A percentile compares a stretch with the other conserved stretches of the same genome.
These are phyloP conservation scores for Powellomyces hirtus DNA, from an alignment of 192 early-diverging fungal genomes.

Conservation along the genomic window DNA sequence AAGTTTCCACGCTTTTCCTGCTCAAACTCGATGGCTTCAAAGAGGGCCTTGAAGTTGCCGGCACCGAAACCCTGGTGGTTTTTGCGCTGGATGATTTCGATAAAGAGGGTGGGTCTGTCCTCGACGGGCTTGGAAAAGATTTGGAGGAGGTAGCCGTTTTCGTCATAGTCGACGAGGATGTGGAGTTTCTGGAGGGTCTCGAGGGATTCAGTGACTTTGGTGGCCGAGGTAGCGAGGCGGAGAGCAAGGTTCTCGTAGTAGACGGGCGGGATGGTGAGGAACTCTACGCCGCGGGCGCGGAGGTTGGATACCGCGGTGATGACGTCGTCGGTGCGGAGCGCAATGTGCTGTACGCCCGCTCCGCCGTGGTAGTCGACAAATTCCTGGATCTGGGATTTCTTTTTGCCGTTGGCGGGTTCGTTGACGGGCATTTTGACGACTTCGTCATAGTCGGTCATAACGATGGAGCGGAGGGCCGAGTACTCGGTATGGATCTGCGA, in stretches of 20 bases:
- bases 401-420: slow-evolving; percentile 89
- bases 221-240: slow-evolving; percentile 66
- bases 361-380: slow-evolving; percentile 81
- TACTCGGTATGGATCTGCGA: slow-evolving; percentile 93
- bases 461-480: slow-evolving; percentile 88
- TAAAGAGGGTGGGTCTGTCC: slow-evolving; percentile 94
- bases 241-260: slow-evolving; percentile 87
- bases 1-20: slow-evolving; percentile 78
- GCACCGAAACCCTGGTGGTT: slow-evolving; percentile 89
- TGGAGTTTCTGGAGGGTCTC: slow-evolving; percentile 77
- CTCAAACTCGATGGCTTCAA: slow-evolving; percentile 93
- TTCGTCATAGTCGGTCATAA: slow-evolving; percentile 92
- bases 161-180: slow-evolving; percentile 96
- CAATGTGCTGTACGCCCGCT: slow-evolving; percentile 78
- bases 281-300: slow-evolving; percentile 83
- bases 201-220: slow-evolving; percentile 79
- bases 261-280: slow-evolving; percentile 75
- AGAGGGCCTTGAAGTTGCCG: slow-evolving; percentile 97
- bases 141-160: slow-evolving; percentile 89
- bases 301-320: slow-evolving; percentile 79
- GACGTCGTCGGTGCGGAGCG: slow-evolving; percentile 85
- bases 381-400: slow-evolving; percentile 96
- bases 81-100: slow-evolving; percentile 95
- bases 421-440: slow-evolving; percentile 97
- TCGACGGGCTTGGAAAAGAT: slow-evolving; percentile 77